These are phyloP conservation scores for Hypoxylon sp. DNA, from an alignment of 2,329 filamentous ascomycete genomes.

Conservation along the genomic window DNA sequence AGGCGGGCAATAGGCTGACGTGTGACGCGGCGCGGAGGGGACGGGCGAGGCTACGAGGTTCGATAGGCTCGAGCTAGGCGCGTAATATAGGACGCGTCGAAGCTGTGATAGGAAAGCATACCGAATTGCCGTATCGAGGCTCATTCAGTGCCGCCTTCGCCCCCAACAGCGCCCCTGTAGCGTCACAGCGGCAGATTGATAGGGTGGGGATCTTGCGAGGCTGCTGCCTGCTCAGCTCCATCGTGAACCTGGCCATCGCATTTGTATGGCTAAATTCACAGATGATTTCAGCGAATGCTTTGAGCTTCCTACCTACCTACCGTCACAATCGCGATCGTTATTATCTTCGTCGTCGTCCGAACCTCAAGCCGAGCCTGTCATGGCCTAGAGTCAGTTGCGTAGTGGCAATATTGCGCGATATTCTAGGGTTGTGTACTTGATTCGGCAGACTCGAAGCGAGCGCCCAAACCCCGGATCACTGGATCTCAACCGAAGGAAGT, in stretches of 20 bases:
- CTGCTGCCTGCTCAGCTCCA: constrained; percentile 37
- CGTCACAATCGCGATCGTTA: constrained; percentile 17
- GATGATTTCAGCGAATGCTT: constrained; percentile 19
- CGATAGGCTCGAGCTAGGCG: constrained; percentile 28
- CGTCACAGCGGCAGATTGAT: constrained; percentile 20
- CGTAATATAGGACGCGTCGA: constrained; percentile 29
- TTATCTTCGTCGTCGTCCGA: constrained; percentile 20
- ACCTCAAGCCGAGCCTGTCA: constrained; percentile 17
- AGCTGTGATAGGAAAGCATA: constrained; percentile 13
- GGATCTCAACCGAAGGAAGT: constrained; percentile 30
- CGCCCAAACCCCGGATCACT: constrained; percentile 19
- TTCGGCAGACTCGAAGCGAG: constrained; percentile 29
- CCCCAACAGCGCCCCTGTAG: constrained; percentile 23
- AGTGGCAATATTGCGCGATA: constrained; percentile 35
- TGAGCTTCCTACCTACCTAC: constrained; percentile 4
- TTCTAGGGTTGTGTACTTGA: constrained; percentile 24
- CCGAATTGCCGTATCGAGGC: constrained; percentile 25
- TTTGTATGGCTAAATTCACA: constrained; percentile 34
- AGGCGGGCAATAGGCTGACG: constrained; percentile 38
- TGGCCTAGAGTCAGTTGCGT: constrained; percentile 20
- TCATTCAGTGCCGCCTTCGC: constrained; percentile 12
- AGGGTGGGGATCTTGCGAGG: constrained; percentile 28
- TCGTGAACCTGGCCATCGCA: constrained; percentile 20
- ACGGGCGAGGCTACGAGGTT: constrained; percentile 16
- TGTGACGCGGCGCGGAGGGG: constrained; percentile 32